Evolutionary conservation across 495 filamentous ascomycete genomes (phyloP), one percentile per base, ranked within the genome.

Genomic region (Aspergillus incahuasiensis): DNA sequence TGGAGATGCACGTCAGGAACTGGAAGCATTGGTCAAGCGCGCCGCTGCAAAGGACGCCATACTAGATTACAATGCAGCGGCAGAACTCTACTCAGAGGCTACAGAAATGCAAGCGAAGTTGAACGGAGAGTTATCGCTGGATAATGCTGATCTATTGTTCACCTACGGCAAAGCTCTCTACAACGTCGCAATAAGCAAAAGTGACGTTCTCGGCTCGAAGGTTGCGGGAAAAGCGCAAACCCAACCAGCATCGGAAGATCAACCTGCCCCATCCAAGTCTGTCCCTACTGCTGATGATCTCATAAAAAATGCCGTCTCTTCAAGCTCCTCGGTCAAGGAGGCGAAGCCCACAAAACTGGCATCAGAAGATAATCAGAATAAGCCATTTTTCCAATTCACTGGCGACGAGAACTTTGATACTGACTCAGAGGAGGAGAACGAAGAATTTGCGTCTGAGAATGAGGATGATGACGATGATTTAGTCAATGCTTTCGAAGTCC

Each of bases 331-430:
- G 22, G 61, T 61, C 35, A 58, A 75, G 22, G 73, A 75, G 43
- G 68, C 71, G 18, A 71, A 70, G 16, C 70, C 65, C 5, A 67
- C 73, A 24, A 69, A 74, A 51, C 60, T 69, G 28, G 68, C 72
- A 12, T 70, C 70, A 15, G 71, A 68, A 55, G 67, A 61, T 11
- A 63, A 40, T 43, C 68, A 65, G 39, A 81, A 76, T 56, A 92
- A 91, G 68, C 81, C 89, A 1, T 82, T 87, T 48, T 97, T 98
- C 68, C 88, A 94, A 57, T 95, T 97, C 62, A 88, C 85, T 0
- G 95, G 95, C 41, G 94, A 97, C 60, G 92, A 96, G 69, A 91
- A 95, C 63, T 96, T 87, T 71, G 90, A 89, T 34, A 82, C 84
- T 46, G 87, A 90, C 45, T 86, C 85, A 1, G 90, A 91, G 24